Percentiles rank a stretch among this genome's conserved stretches.
Conservation (phyloP, 2,329 filamentous ascomycete genomes). For the Penicillium sp. region DNA sequence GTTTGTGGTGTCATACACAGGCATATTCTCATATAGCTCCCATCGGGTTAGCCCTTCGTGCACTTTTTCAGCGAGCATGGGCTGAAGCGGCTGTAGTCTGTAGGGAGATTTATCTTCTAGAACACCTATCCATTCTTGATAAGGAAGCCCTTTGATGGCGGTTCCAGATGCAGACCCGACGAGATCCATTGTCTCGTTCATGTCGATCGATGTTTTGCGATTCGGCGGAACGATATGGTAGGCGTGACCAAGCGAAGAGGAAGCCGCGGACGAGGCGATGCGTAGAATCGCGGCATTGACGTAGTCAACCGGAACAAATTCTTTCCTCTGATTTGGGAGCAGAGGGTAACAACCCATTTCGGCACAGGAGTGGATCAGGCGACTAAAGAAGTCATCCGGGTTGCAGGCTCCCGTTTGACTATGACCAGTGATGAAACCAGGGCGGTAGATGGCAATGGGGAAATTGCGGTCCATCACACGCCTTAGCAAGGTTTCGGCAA, state of each 20-base stretch:
- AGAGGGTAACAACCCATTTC: slow-evolving; percentile 56
- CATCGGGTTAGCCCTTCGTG: slow-evolving; percentile 22
- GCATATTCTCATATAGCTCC: slow-evolving; percentile 29
- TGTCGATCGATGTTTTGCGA: not conserved
- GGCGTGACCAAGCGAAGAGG: not conserved
- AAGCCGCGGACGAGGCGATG: slow-evolving; percentile 14
- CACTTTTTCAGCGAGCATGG: slow-evolving; percentile 26
- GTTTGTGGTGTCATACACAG: slow-evolving; percentile 19
- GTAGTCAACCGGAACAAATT: slow-evolving; percentile 30
- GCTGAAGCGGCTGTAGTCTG: slow-evolving; percentile 3
- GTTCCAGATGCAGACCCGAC: not conserved
- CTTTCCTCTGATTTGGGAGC: slow-evolving; percentile 26
- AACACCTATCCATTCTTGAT: too few relatives aligned
- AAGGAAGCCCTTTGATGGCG: too few relatives aligned
- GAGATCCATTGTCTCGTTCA: not conserved
- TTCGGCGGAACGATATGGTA: not conserved
- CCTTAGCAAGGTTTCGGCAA: slow-evolving; percentile 63
- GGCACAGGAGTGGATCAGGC: slow-evolving; percentile 76
- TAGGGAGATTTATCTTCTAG: too few relatives aligned
- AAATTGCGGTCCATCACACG: slow-evolving; percentile 73
- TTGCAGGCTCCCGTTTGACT: slow-evolving; percentile 60
- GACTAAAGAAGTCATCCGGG: slow-evolving; percentile 81
- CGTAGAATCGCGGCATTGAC: slow-evolving; percentile 21
- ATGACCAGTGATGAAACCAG: slow-evolving; percentile 78
- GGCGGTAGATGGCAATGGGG: slow-evolving; percentile 68